Percentiles rank a stretch among this genome's conserved stretches.
These are phyloP conservation scores for Grosmannia clavigera DNA, from an alignment of 2,329 filamentous ascomycete species.

Conservation along the genomic window DNA sequence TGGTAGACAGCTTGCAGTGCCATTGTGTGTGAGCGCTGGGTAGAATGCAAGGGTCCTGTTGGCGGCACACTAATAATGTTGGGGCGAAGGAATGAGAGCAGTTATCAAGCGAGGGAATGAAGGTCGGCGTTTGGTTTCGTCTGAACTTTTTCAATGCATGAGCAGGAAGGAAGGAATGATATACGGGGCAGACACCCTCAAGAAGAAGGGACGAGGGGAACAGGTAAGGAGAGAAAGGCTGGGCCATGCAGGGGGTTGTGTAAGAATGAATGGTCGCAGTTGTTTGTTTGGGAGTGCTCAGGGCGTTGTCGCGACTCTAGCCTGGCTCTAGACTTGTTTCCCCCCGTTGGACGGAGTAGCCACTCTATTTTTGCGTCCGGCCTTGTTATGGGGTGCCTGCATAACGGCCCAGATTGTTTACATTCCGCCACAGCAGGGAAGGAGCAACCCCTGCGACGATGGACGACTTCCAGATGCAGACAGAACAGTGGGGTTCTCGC, in stretches of 20 bases:
- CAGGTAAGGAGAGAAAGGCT: not conserved
- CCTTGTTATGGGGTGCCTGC: not conserved
- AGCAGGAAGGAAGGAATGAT: not conserved
- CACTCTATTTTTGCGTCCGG: not conserved
- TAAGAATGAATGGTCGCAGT: not conserved
- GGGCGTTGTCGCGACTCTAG: not conserved
- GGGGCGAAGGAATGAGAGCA: not conserved
- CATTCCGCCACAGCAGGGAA: not conserved
- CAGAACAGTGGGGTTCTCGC: not conserved
- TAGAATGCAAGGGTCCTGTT: not conserved
- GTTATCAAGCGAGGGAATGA: not conserved
- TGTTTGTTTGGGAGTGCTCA: not conserved
- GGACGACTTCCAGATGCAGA: too few species aligned
- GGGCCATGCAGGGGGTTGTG: too few species aligned
- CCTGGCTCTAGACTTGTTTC: not conserved
- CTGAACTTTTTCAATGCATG: not conserved
- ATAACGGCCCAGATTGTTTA: not conserved
- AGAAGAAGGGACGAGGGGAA: not conserved
- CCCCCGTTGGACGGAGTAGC: not conserved
- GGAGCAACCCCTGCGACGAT: not conserved
- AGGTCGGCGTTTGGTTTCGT: not conserved
- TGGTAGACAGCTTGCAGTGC: constrained; percentile 47
- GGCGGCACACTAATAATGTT: not conserved
- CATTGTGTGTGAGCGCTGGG: constrained; percentile 21
- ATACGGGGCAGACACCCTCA: not conserved